These are phyloP conservation scores for Aspergillus jensenii DNA, from an alignment of 2,329 filamentous ascomycete species.

Conservation along the genomic window DNA sequence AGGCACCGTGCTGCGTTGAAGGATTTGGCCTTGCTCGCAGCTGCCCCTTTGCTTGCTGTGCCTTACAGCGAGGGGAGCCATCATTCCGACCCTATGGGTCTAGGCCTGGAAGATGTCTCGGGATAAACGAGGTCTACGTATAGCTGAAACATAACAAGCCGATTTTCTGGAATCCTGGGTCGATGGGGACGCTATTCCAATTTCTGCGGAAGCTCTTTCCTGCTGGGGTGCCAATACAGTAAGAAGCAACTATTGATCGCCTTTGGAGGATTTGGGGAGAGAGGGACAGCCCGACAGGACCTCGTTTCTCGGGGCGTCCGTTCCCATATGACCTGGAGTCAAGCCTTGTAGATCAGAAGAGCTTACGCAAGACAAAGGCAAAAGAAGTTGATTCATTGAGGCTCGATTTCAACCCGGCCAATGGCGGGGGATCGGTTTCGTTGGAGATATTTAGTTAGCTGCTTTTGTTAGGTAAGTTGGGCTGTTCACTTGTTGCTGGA, in stretches of 20 bases:
- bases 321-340: background rate
- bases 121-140: constrained; percentile 5
- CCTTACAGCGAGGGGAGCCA: constrained; percentile 11
- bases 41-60: constrained; percentile 12
- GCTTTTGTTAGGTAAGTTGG: too few relatives aligned
- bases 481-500: background rate
- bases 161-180: background rate
- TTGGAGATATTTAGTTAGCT: background rate
- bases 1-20: background rate
- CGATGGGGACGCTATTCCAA: background rate
- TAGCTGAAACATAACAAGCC: constrained; percentile 7
- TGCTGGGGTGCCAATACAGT: too few relatives aligned
- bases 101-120: constrained; percentile 13
- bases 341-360: background rate
- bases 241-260: background rate
- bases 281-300: background rate
- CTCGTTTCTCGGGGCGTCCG: background rate
- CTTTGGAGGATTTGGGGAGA: background rate
- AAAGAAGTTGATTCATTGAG: background rate
- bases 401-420: background rate
- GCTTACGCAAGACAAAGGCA: background rate
- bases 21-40: background rate
- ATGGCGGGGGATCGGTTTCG: background rate
- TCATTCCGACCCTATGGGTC: background rate
- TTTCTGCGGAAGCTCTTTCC: too few relatives aligned